Base-by-base conservation (phyloP, 169 alveolate species). In the Plasmodium falciparum region DNA sequence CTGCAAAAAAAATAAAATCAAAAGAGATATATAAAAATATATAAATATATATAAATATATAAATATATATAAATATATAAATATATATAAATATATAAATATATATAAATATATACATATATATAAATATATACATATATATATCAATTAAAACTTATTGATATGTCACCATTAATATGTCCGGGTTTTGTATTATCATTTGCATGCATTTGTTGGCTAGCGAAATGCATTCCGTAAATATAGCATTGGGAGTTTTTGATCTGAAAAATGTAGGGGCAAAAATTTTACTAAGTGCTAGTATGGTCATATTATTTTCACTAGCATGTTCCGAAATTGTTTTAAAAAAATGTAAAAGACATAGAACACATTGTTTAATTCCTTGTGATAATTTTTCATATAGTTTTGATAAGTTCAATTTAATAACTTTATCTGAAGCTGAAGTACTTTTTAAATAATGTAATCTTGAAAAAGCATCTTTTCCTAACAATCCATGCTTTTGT, bases 401-500 rank as follows among this genome's bases (percentile, higher is more conserved):
- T 78, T 78, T 78, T 39, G 33, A 52, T 20, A 78, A 33, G 50
- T 47, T 71, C n/a, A 29, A 62, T 66, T 69, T 78, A 26, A 78
- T 78, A 7, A 70, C 45, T 70, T 78, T 78, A 49, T 65, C 56
- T 20, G 89, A 78, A 26, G 89, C 89, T 50, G 89, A 78, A 13
- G 67, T 70, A 7, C 50, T 78, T 66, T 78, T 78, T 78, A 78
- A 66, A 78, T 78, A 76, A 45, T 78, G 66, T 71, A 78, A 50
- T 20, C 63, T 65, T 2, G 74, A 52, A 58, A 78, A 78, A 43
- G 89, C 89, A 47, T 78, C 89, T 65, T 66, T 78, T 0, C 96
- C 96, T 54, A 94, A 49, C 17, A 94, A 65, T 6, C 95, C 95
- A 20, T 93, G 93, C 22, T 75, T 83, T 33, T 94, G 96, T n/a